phyloP scores from a whole-genome alignment of 1,284 basidiomycete species.

The Mycosarcoma mackinlayi region DNA sequence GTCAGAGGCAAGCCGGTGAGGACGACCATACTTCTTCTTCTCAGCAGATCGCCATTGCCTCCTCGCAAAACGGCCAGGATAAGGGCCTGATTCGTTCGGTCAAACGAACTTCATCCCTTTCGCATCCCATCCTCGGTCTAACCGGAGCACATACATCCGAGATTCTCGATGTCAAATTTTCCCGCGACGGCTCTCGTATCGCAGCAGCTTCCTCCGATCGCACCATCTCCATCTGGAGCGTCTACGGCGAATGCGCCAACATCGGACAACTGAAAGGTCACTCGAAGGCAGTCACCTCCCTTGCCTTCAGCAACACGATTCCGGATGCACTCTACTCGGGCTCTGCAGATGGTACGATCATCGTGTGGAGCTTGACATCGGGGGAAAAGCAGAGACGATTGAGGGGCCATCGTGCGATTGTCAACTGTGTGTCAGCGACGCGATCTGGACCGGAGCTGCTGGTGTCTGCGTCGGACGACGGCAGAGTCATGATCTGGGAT shows the following conservation, averaged over 20 bases:
- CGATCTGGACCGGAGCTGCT: constrained; percentile 51
- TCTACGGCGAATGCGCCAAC: constrained; percentile 62
- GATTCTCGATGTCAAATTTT: constrained; percentile 62
- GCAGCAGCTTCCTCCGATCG: constrained; percentile 62
- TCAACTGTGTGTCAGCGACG: constrained; percentile 63
- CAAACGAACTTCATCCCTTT: constrained; percentile 58
- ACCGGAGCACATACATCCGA: constrained; percentile 61
- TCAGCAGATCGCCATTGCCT: constrained; percentile 53
- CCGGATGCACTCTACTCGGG: constrained; percentile 55
- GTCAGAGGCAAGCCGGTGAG: constrained; percentile 50
- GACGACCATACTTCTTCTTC: constrained; percentile 22
- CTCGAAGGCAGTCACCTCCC: constrained; percentile 60
- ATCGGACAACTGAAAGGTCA: constrained; percentile 64
- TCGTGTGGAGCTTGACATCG: constrained; percentile 56
- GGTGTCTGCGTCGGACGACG: constrained; percentile 65
- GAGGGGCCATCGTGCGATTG: constrained; percentile 61
- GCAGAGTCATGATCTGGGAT: constrained; percentile 65
- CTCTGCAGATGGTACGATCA: constrained; percentile 66
- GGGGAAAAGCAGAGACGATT: constrained; percentile 62
- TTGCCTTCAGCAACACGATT: constrained; percentile 53
- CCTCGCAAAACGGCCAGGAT: constrained; percentile 50
- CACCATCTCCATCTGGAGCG: constrained; percentile 66
- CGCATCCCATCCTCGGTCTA: constrained; percentile 58
- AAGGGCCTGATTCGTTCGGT: constrained; percentile 55
- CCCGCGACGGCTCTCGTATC: constrained; percentile 58